Conservation (phyloP, 2,329 filamentous ascomycete species). For the Biscogniauxia mediterranea region DNA sequence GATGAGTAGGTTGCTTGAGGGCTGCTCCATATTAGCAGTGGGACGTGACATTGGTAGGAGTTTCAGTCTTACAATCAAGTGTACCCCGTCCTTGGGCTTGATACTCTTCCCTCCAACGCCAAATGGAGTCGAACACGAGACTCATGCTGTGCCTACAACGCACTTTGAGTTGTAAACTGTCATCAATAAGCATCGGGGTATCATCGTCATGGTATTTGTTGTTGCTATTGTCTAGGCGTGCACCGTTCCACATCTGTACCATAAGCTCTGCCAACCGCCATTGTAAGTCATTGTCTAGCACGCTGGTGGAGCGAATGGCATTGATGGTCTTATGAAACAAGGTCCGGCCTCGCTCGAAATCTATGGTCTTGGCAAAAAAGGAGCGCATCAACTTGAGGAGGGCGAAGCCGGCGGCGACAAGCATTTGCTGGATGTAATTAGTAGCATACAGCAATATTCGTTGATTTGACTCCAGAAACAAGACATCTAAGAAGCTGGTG, state of each 20-base stretch:
- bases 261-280: slow-evolving; percentile 81
- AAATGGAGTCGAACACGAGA: slow-evolving; percentile 79
- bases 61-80: slow-evolving; percentile 61
- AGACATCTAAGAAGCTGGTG: slow-evolving; percentile 65
- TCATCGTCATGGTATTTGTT: slow-evolving; percentile 50
- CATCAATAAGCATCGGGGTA: slow-evolving; percentile 56
- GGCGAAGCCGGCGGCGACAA: slow-evolving; percentile 76
- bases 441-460: slow-evolving; percentile 64
- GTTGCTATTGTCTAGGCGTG: slow-evolving; percentile 50
- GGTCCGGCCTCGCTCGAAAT: slow-evolving; percentile 63
- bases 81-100: slow-evolving; percentile 67
- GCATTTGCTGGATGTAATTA: slow-evolving; percentile 82
- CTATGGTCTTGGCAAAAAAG: slow-evolving; percentile 70
- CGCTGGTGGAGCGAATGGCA: slow-evolving; percentile 69
- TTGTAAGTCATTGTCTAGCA: slow-evolving; percentile 75
- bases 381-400: slow-evolving; percentile 77
- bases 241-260: slow-evolving; percentile 80
- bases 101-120: slow-evolving; percentile 81
- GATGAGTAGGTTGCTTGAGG: slow-evolving; percentile 82
- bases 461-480: slow-evolving; percentile 55
- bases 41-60: slow-evolving; percentile 27
- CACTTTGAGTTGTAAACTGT: slow-evolving; percentile 76
- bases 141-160: slow-evolving; percentile 83
- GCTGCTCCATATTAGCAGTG: slow-evolving; percentile 48
- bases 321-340: slow-evolving; percentile 71